Conservation (phyloP, 2,329 filamentous ascomycete species). For the Exophiala calicioides region DNA sequence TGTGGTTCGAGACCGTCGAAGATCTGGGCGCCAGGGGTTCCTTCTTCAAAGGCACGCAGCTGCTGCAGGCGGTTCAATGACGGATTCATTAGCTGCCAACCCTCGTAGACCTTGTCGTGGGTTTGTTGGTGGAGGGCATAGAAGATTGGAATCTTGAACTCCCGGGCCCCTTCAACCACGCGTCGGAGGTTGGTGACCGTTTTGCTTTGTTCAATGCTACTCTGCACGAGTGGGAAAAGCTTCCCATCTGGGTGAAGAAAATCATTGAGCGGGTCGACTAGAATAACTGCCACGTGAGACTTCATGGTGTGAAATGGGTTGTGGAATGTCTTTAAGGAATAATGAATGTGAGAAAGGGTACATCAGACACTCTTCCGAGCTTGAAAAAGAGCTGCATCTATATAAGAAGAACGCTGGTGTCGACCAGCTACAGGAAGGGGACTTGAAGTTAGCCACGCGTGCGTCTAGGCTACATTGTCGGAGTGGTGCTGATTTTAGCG, state of each 20-base stretch:
- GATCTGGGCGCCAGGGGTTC: slow-evolving; percentile 33
- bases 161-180: slow-evolving; percentile 31
- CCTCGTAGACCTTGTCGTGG: slow-evolving; percentile 27
- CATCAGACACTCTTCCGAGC: too few relatives aligned
- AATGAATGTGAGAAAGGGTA: too few relatives aligned
- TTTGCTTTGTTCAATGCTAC: slow-evolving; percentile 15
- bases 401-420: too few relatives aligned
- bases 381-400: too few relatives aligned
- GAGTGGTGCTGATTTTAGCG: too few relatives aligned
- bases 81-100: slow-evolving; percentile 36
- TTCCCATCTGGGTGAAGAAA: slow-evolving; percentile 32
- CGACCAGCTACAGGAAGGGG: too few relatives aligned
- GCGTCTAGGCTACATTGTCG: too few relatives aligned
- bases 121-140: slow-evolving; percentile 39
- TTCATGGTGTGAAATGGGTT: slow-evolving; percentile 9
- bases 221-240: slow-evolving; percentile 4
- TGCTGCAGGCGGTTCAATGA: slow-evolving; percentile 26
- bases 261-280: slow-evolving; percentile 33
- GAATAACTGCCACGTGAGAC: slow-evolving; percentile 20
- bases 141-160: slow-evolving; percentile 36
- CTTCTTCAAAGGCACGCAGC: slow-evolving; percentile 34
- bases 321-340: too few relatives aligned
- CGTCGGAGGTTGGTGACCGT: slow-evolving; percentile 33
- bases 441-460: too few relatives aligned
- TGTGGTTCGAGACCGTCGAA: slow-evolving; percentile 35